These are phyloP conservation scores for Parasitella parasitica DNA, from an alignment of 371 early-diverging fungal genomes.

Conservation along the genomic window DNA sequence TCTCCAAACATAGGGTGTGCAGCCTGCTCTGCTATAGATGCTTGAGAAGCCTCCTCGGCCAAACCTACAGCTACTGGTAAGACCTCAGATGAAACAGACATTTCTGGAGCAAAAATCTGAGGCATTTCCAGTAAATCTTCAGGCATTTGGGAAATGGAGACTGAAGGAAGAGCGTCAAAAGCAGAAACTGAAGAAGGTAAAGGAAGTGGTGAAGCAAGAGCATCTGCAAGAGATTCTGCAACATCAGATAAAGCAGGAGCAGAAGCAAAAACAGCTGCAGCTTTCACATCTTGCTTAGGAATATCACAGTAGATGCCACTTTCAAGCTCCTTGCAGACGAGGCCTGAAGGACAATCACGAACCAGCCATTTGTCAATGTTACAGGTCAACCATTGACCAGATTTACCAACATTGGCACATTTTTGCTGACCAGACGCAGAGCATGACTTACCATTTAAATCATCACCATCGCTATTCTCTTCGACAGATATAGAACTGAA, in stretches of 20 bases:
- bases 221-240: not conserved
- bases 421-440: constrained; percentile 18
- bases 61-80: not conserved
- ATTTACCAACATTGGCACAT: constrained; percentile 25
- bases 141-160: not conserved
- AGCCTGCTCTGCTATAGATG: not conserved
- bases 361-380: constrained; percentile 27
- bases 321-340: constrained; percentile 26
- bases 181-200: not conserved
- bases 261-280: not conserved
- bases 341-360: constrained; percentile 26
- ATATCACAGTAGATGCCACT: not conserved
- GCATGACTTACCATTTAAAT: constrained; percentile 7
- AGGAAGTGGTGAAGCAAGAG: not conserved
- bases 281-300: not conserved
- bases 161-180: not conserved
- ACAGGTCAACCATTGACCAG: constrained; percentile 34
- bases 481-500: not conserved
- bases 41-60: not conserved
- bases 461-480: not conserved
- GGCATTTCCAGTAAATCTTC: not conserved
- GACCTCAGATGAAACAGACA: not conserved
- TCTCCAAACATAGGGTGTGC: not conserved
- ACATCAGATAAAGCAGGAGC: not conserved
- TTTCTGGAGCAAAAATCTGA: not conserved